These are phyloP conservation scores for Candida xiaguanensis DNA, from an alignment of 805 yeast genomes.

Conservation along the genomic window DNA sequence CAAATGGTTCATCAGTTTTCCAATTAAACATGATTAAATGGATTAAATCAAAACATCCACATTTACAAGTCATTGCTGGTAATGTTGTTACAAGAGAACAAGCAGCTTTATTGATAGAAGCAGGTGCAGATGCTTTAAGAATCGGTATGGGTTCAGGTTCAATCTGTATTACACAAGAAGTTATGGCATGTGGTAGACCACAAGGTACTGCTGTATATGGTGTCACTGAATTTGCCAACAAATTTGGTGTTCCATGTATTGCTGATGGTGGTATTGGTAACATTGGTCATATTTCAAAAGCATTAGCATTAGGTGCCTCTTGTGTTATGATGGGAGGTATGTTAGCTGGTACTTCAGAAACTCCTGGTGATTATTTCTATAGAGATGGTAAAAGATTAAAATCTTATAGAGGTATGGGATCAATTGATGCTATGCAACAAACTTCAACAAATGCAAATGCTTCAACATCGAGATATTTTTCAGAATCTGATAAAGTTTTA, in stretches of 20 bases:
- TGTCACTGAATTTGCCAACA: conserved; percentile 89
- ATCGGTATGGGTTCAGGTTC: conserved; percentile 99
- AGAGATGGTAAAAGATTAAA: conserved; percentile 97
- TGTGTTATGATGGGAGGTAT: conserved; percentile 99
- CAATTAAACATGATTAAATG: conserved; percentile 91
- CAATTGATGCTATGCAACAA: conserved; percentile 96
- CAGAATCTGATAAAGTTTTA: conserved; percentile 90
- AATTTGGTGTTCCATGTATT: conserved; percentile 96
- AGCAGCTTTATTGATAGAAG: conserved; percentile 90
- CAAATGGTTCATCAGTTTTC: conserved; percentile 96
- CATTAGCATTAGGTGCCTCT: conserved; percentile 94
- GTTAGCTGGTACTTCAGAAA: conserved; percentile 96
- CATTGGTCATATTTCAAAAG: conserved; percentile 97
- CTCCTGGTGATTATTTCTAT: conserved; percentile 98
- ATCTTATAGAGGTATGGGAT: conserved; percentile 99
- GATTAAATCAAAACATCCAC: conserved; percentile 78
- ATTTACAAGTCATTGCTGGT: conserved; percentile 91
- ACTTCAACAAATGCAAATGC: conserved; percentile 90
- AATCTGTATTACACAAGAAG: conserved; percentile 98
- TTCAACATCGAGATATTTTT: conserved; percentile 96
- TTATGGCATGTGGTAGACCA: conserved; percentile 99
- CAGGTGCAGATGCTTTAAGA: conserved; percentile 97
- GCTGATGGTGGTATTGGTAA: conserved; percentile 99
- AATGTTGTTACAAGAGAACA: conserved; percentile 98
- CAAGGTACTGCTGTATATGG: conserved; percentile 98